phyloP scores from a whole-genome alignment of 2,329 filamentous ascomycete species.

The Trichoderma sp. region DNA sequence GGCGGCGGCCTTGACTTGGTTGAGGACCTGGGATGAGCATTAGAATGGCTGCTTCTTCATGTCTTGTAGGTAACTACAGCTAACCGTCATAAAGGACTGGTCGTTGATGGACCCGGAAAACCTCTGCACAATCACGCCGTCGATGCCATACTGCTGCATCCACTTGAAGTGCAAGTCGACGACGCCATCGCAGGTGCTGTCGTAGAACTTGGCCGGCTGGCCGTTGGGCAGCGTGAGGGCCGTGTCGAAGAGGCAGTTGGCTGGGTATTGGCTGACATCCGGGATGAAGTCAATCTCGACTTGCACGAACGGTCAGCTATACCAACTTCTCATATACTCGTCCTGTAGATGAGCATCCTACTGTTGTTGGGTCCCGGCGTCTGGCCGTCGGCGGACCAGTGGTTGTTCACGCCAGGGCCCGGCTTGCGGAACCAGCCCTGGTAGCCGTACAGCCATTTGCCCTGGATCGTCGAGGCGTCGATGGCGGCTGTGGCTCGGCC shows the following conservation, averaged over 20 bases:
- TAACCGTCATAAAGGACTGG: conserved; percentile 19
- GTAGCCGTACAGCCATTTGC: conserved; percentile 26
- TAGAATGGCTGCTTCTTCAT: background rate
- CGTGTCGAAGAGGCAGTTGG: conserved; percentile 23
- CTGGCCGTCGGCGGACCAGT: conserved; percentile 23
- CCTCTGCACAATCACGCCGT: conserved; percentile 22
- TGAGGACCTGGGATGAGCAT: conserved; percentile 4
- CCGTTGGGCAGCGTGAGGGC: conserved; percentile 25
- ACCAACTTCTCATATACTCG: background rate
- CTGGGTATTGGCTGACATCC: conserved; percentile 22
- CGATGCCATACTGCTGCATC: conserved; percentile 26
- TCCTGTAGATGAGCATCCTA: background rate
- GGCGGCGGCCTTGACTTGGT: conserved; percentile 21
- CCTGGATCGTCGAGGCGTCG: conserved; percentile 17
- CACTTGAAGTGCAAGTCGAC: conserved; percentile 22
- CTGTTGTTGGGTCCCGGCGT: conserved; percentile 25
- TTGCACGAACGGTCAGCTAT: background rate
- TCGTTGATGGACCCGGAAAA: conserved; percentile 11
- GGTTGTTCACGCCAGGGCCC: conserved; percentile 21
- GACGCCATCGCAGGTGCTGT: conserved; percentile 20
- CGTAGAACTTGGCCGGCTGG: conserved; percentile 16
- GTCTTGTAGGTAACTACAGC: background rate
- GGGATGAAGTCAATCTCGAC: conserved; percentile 23
- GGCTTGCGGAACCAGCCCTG: conserved; percentile 27
- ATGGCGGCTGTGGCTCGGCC: conserved; percentile 7